Evolutionary conservation across 179 eudicot genomes (phyloP).

Genomic region (Amaranthus tricolor): DNA sequence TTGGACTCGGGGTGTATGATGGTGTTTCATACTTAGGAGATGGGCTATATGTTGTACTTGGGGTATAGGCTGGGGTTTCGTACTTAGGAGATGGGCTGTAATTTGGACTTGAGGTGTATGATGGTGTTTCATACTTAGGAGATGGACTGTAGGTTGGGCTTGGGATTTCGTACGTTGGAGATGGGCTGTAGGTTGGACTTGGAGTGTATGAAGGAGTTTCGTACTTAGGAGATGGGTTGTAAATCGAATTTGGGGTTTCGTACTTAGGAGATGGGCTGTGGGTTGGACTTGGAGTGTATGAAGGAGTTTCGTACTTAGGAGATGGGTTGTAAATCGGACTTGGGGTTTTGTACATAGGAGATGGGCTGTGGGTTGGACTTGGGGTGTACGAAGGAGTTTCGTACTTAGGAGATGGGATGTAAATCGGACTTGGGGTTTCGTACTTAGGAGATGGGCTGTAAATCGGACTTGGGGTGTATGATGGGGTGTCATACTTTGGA

Average conservation of each 20-base stretch:
- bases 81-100: background rate
- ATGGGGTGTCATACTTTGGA: background rate
- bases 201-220: background rate
- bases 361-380: background rate
- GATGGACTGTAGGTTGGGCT: background rate
- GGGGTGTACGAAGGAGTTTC: background rate
- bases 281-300: background rate
- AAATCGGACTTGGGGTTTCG: background rate
- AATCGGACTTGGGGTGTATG: background rate
- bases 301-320: background rate
- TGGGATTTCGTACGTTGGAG: background rate
- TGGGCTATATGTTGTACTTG: background rate
- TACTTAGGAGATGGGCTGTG: background rate
- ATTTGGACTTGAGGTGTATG: background rate
- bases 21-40: background rate
- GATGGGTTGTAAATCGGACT: background rate
- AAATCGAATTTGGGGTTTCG: background rate
- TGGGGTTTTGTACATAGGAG: background rate
- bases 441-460: slow-evolving; percentile 1
- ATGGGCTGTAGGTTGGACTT: background rate
- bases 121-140: background rate
- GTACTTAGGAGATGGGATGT: background rate
- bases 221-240: background rate
- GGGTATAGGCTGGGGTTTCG: background rate
- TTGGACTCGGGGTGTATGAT: background rate